Conservation (phyloP, 179 eudicot genomes). For the Drosera spatulata region DNA sequence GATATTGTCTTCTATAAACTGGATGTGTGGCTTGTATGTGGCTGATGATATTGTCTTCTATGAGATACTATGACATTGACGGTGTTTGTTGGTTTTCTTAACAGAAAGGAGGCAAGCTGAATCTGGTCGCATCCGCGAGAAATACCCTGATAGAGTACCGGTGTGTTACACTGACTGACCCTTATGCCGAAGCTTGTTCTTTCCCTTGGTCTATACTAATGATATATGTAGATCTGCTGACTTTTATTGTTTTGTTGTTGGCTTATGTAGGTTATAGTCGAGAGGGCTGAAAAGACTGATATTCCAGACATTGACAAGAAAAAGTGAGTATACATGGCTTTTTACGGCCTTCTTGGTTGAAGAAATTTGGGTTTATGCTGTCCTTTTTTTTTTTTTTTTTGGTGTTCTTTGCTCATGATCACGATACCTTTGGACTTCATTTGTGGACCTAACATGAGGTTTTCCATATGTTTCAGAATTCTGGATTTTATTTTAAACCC, state of each 20-base stretch:
- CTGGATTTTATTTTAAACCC: too few species aligned
- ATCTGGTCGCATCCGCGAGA: conserved; percentile 14
- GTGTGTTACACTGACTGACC: neutral
- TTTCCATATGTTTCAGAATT: too few species aligned
- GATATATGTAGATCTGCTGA: neutral
- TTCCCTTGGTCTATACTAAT: neutral
- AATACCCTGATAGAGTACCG: conserved; percentile 13
- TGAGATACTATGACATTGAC: too few species aligned
- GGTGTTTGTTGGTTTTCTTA: neutral
- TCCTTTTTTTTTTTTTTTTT: neutral
- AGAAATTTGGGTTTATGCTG: neutral
- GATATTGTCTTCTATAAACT: too few species aligned
- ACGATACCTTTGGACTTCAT: too few species aligned
- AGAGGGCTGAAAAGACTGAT: conserved; percentile 18
- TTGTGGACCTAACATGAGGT: too few species aligned
- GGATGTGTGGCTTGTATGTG: neutral
- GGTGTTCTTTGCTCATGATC: neutral
- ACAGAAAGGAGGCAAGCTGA: conserved; percentile 17
- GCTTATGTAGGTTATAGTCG: conserved; percentile 14
- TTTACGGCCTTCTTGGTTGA: neutral
- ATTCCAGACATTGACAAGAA: conserved; percentile 19
- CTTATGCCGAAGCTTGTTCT: neutral
- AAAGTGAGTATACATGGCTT: conserved; percentile 8
- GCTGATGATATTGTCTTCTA: too few species aligned
- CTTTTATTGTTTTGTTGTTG: neutral